These are phyloP conservation scores for Geotrichum candidum DNA, from an alignment of 1,139 yeast species.

Conservation along the genomic window DNA sequence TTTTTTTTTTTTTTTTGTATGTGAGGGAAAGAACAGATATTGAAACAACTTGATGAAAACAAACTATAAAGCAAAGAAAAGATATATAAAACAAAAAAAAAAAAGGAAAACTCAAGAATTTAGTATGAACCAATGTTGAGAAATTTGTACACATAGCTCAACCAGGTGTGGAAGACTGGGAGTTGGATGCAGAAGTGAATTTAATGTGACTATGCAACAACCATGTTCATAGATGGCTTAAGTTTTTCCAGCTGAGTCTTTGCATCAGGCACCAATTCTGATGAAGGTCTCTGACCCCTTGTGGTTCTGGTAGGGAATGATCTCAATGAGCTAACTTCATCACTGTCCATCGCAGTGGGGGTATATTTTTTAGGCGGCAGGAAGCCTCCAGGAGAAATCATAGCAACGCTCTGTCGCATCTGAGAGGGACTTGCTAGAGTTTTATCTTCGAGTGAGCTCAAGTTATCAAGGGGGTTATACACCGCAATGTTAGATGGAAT, in stretches of 20 bases:
- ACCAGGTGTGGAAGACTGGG: neutral
- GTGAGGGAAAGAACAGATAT: neutral
- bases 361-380: conserved; percentile 31
- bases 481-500: conserved; percentile 19
- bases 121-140: neutral
- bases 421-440: conserved; percentile 32
- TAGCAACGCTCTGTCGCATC: conserved; percentile 29
- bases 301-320: neutral
- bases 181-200: conserved; percentile 2
- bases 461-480: conserved; percentile 22
- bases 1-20: neutral
- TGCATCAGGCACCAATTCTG: conserved; percentile 27
- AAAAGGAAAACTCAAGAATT: neutral
- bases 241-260: conserved; percentile 25
- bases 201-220: conserved; percentile 16
- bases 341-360: conserved; percentile 2
- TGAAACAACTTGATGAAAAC: neutral
- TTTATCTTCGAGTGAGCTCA: conserved; percentile 17
- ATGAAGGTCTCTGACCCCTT: conserved; percentile 13
- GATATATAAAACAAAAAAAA: neutral
- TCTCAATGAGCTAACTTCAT: neutral
- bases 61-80: neutral
- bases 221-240: conserved; percentile 30
- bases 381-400: conserved; percentile 30
- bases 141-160: neutral